Evolutionary conservation across 345 rosid genomes (phyloP).

Genomic region (Melastoma malabathricum): DNA sequence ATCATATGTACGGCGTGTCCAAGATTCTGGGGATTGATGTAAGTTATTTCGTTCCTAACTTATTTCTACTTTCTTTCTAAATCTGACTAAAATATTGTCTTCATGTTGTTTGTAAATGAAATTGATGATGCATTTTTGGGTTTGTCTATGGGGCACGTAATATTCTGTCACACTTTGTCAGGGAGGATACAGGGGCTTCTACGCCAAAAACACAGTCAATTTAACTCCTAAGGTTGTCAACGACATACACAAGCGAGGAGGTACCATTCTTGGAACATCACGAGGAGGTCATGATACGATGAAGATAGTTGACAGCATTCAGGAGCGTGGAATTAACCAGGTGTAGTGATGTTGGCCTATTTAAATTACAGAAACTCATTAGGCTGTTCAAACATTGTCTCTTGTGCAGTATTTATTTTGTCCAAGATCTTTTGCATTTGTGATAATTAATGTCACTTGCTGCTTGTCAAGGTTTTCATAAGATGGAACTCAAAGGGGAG

Average conservation of each 20-base stretch:
- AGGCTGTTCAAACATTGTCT: no score
- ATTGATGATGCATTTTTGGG: no score
- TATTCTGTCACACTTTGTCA: conserved; percentile 11
- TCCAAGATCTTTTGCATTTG: neutral
- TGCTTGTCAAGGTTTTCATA: conserved; percentile 42
- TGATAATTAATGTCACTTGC: neutral
- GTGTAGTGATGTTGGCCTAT: conserved; percentile 9
- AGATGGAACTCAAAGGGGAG: conserved; percentile 87
- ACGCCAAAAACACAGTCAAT: conserved; percentile 54
- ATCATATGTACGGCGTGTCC: conserved; percentile 72
- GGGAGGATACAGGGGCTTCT: conserved; percentile 90
- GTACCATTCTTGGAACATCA: conserved; percentile 74
- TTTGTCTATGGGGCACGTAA: no score
- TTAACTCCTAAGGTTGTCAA: conserved; percentile 55
- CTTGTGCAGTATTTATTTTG: no score
- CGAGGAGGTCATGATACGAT: conserved; percentile 72
- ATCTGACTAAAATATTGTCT: neutral
- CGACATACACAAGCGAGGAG: conserved; percentile 86
- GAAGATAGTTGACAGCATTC: conserved; percentile 88
- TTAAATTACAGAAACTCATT: neutral
- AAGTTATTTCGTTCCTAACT: conserved; percentile 13
- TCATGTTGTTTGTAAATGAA: no score
- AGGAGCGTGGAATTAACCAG: conserved; percentile 85
- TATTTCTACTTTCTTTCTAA: neutral
- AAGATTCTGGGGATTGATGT: conserved; percentile 73